Evolutionary conservation across 2,329 filamentous ascomycete genomes (phyloP).

Genomic region (Penicillium sp.): DNA sequence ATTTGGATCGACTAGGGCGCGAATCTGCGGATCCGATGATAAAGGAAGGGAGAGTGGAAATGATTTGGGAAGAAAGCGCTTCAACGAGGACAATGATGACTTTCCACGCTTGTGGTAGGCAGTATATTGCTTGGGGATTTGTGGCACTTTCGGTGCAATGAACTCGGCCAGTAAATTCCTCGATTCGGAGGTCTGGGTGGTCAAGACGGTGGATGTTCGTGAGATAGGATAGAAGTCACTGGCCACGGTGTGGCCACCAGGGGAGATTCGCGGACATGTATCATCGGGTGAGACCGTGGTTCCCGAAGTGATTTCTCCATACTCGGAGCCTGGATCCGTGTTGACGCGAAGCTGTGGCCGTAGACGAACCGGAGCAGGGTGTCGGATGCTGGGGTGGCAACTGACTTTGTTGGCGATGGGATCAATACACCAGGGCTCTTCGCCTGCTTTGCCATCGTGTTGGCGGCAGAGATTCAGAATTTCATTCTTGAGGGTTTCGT

Average conservation of each 20-base stretch:
- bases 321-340: constrained; percentile 31
- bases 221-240: constrained; percentile 31
- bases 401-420: constrained; percentile 32
- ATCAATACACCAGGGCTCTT: constrained; percentile 28
- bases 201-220: constrained; percentile 35
- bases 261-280: constrained; percentile 19
- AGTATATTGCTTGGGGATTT: constrained; percentile 20
- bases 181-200: constrained; percentile 26
- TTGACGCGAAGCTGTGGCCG: constrained; percentile 38
- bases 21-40: constrained; percentile 43
- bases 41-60: constrained; percentile 35
- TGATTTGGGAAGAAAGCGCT: constrained; percentile 37
- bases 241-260: constrained; percentile 21
- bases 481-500: constrained; percentile 42
- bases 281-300: constrained; percentile 32
- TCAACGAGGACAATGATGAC: constrained; percentile 41
- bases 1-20: constrained; percentile 36
- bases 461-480: constrained; percentile 43
- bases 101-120: constrained; percentile 34
- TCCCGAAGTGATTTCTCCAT: constrained; percentile 36
- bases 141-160: constrained; percentile 27
- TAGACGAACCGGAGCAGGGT: constrained; percentile 34
- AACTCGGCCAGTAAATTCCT: constrained; percentile 27
- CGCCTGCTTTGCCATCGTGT: constrained; percentile 35
- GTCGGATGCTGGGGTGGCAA: constrained; percentile 35